Evolutionary conservation across 495 filamentous ascomycete species (phyloP).

Genomic region (Aspergillus egyptiacus): DNA sequence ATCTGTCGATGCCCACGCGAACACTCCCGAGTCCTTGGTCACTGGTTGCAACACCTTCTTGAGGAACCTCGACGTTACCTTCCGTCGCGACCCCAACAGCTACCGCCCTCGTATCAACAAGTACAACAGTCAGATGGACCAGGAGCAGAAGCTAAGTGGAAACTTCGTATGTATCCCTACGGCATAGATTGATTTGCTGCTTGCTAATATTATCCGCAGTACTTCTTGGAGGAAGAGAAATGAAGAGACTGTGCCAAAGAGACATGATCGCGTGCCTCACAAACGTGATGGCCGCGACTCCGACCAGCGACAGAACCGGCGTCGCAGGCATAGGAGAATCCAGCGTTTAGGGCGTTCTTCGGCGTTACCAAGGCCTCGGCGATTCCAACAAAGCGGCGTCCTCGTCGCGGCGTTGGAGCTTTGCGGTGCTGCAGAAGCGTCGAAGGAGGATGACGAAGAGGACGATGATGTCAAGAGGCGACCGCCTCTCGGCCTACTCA

Average conservation of each 20-base stretch:
- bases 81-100: constrained; percentile 94
- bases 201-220: constrained; percentile 28
- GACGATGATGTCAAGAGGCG: constrained; percentile 35
- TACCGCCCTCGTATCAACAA: constrained; percentile 98
- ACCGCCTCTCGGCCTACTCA: background rate
- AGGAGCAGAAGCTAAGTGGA: constrained; percentile 89
- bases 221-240: constrained; percentile 90
- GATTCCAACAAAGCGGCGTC: constrained; percentile 27
- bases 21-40: constrained; percentile 82
- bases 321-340: constrained; percentile 31
- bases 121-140: constrained; percentile 86
- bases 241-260: constrained; percentile 58
- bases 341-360: constrained; percentile 36
- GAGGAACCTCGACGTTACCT: constrained; percentile 92
- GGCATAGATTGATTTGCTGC: background rate
- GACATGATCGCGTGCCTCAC: constrained; percentile 40
- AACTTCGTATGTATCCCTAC: constrained; percentile 69
- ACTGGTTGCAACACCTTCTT: constrained; percentile 97
- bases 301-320: constrained; percentile 33
- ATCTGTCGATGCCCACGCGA: constrained; percentile 79
- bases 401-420: constrained; percentile 22
- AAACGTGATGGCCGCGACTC: constrained; percentile 39
- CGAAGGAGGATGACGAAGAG: constrained; percentile 46
- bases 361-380: constrained; percentile 41
- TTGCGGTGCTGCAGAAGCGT: constrained; percentile 37